Evolutionary conservation across 768 basidiomycete genomes (phyloP).

Genomic region (Mycena epipterygia): DNA sequence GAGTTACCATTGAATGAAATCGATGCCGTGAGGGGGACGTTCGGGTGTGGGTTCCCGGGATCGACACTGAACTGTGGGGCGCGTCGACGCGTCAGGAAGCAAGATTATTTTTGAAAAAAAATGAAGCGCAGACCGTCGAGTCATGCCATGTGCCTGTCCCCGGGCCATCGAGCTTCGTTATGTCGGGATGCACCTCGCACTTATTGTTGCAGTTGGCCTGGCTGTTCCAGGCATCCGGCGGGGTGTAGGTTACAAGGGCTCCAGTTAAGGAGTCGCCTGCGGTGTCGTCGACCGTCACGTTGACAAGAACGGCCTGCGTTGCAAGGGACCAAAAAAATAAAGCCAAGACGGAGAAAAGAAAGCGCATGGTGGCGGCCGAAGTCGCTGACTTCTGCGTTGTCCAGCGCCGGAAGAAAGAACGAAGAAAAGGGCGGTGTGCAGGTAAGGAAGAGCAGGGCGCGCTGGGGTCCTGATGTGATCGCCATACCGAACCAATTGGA

Average conservation of each 20-base stretch:
- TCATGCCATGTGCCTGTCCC: constrained; percentile 58
- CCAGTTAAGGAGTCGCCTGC: constrained; percentile 48
- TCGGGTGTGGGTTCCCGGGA: constrained; percentile 26
- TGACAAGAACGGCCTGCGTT: constrained; percentile 42
- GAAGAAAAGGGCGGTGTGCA: neutral
- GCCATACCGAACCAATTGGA: no score
- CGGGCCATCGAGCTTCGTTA: constrained; percentile 24
- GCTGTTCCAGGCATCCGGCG: constrained; percentile 49
- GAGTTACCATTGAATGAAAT: constrained; percentile 54
- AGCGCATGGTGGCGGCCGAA: constrained; percentile 28
- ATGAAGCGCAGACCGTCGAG: constrained; percentile 37
- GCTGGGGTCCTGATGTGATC: no score
- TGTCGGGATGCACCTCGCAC: constrained; percentile 45
- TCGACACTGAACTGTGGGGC: constrained; percentile 30
- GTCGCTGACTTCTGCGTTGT: constrained; percentile 33
- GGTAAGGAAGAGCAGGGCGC: constrained; percentile 4
- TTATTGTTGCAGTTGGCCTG: constrained; percentile 38
- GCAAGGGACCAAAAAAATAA: constrained; percentile 23
- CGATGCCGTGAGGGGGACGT: constrained; percentile 43
- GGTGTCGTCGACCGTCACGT: constrained; percentile 60
- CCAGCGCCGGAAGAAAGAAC: constrained; percentile 23
- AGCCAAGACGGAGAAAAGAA: constrained; percentile 6
- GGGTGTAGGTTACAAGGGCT: constrained; percentile 47
- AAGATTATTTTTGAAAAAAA: no score
- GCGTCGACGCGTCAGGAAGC: constrained; percentile 7